These are phyloP conservation scores for Capronia americana DNA, from an alignment of 2,329 filamentous ascomycete genomes.

Conservation along the genomic window DNA sequence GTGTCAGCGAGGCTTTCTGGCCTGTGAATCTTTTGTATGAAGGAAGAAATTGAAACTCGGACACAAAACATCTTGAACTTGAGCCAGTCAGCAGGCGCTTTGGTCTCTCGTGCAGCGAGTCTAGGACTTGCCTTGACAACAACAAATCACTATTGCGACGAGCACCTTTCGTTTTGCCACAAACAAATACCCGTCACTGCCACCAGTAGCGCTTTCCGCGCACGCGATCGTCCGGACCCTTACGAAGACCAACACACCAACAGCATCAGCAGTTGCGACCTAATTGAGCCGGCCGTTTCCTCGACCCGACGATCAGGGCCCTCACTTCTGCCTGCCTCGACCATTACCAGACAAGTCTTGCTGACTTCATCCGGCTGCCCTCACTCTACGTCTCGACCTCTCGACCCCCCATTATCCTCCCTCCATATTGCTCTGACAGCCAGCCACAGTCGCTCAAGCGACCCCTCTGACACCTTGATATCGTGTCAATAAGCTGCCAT, in stretches of 20 bases:
- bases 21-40: not conserved
- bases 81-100: not conserved
- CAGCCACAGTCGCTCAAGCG: slow-evolving; percentile 3
- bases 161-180: slow-evolving; percentile 22
- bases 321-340: slow-evolving; percentile 5
- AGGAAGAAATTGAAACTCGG: slow-evolving; percentile 9
- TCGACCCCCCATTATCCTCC: slow-evolving; percentile 16
- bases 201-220: slow-evolving; percentile 11
- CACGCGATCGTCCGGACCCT: slow-evolving; percentile 21
- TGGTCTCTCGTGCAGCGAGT: not conserved
- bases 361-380: not conserved
- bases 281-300: slow-evolving; percentile 4
- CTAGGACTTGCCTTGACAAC: not conserved
- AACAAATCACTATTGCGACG: slow-evolving; percentile 1
- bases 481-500: not conserved
- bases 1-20: slow-evolving; percentile 4
- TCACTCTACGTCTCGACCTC: slow-evolving; percentile 6
- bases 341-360: slow-evolving; percentile 11
- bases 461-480: slow-evolving; percentile 1
- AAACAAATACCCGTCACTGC: slow-evolving; percentile 21
- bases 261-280: slow-evolving; percentile 16
- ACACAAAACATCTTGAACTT: not conserved
- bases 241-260: slow-evolving; percentile 10
- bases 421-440: slow-evolving; percentile 20
- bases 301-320: slow-evolving; percentile 18